A percentile compares a stretch with the other conserved stretches of the same genome.
These are phyloP conservation scores for Massospora cicadina DNA, from an alignment of 371 early-diverging fungal genomes.

Conservation along the genomic window DNA sequence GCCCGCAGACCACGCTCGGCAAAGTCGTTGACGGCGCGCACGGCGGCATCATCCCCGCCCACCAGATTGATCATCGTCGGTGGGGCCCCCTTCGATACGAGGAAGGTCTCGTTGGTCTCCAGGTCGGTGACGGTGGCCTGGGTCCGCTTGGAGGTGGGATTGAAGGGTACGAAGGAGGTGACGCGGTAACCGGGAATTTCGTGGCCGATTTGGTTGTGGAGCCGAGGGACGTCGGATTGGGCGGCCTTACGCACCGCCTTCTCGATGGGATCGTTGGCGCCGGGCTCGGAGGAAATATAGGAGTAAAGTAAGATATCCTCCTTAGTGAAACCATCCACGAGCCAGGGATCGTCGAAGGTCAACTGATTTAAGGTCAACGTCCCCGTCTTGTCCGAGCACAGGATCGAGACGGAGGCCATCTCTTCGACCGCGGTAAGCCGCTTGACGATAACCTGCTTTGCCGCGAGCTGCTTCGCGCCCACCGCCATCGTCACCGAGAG, in stretches of 20 bases:
- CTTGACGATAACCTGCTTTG: conserved; percentile 87
- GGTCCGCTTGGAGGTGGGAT: conserved; percentile 77
- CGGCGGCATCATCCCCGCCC: conserved; percentile 59
- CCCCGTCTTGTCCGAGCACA: conserved; percentile 95
- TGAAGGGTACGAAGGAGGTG: conserved; percentile 74
- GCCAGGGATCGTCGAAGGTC: conserved; percentile 74
- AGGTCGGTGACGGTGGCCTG: conserved; percentile 63
- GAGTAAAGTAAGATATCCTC: conserved; percentile 70
- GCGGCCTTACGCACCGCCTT: conserved; percentile 69
- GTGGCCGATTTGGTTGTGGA: conserved; percentile 38
- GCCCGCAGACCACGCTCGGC: conserved; percentile 79
- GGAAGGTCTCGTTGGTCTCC: conserved; percentile 42
- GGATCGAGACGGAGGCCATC: conserved; percentile 79
- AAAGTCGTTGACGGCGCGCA: conserved; percentile 54
- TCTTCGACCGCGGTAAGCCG: conserved; percentile 89
- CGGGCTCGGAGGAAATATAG: conserved; percentile 75
- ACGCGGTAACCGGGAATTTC: conserved; percentile 72
- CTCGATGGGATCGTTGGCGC: conserved; percentile 84
- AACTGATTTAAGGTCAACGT: conserved; percentile 89
- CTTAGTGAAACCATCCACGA: conserved; percentile 43
- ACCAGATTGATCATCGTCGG: conserved; percentile 72
- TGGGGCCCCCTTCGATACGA: conserved; percentile 87
- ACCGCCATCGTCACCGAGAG: conserved; percentile 93
- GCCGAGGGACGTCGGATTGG: conserved; percentile 41
- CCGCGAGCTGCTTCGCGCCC: conserved; percentile 82